A percentile compares a stretch with the other conserved stretches of the same genome.
Conservation (phyloP, 116 monocot species). For the Trichopus zeylanicus region DNA sequence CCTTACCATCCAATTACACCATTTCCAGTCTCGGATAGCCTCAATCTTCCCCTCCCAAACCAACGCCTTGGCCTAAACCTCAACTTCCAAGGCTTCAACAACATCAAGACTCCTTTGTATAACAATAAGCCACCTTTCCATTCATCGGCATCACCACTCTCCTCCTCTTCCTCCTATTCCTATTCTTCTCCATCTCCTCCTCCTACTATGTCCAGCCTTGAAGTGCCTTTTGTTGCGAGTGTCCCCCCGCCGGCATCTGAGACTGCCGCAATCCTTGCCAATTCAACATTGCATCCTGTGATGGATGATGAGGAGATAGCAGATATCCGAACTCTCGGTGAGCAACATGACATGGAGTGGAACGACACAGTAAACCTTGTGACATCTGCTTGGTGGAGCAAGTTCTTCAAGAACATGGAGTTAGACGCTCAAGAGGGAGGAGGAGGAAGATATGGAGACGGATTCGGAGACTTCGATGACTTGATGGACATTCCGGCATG, state of each 20-base stretch:
- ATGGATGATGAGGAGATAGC: conserved; percentile 81
- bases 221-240: too few relatives aligned
- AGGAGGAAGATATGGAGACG: conserved; percentile 5
- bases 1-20: conserved; percentile 16
- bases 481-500: conserved; percentile 17
- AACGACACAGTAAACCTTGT: conserved; percentile 64
- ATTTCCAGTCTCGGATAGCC: too few relatives aligned
- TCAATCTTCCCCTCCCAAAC: conserved; percentile 34
- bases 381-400: conserved; percentile 76
- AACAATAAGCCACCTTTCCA: conserved; percentile 6
- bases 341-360: conserved; percentile 84
- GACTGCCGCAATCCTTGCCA: background rate
- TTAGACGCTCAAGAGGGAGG: background rate
- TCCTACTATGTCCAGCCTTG: background rate
- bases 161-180: conserved; percentile 19
- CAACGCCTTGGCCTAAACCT: conserved; percentile 64
- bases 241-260: background rate
- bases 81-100: conserved; percentile 54
- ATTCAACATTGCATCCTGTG: conserved; percentile 38
- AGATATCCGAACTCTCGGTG: conserved; percentile 55
- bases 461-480: conserved; percentile 7
- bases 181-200: conserved; percentile 17
- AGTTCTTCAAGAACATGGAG: conserved; percentile 57
- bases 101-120: conserved; percentile 16
- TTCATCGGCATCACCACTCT: conserved; percentile 6